Evolutionary conservation across 164 flowering plant species (phyloP), one percentile per base, ranked within the genome.

Genomic region (Nymphaea colorata): DNA sequence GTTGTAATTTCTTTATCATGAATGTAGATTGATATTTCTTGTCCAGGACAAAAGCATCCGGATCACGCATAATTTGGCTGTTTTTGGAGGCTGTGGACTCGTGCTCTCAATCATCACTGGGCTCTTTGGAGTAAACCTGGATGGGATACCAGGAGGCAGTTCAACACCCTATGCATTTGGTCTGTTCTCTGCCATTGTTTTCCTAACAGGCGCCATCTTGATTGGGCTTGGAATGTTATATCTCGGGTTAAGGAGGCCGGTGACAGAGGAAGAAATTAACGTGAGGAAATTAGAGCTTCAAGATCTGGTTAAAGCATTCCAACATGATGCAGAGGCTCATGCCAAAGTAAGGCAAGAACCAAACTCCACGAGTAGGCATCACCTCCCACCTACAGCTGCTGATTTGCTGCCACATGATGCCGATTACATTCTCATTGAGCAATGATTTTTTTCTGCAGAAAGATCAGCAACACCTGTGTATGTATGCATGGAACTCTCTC

Each of bases 281-380:
- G 87, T 87, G 17, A 81, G 88, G 81, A 90, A 82, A 76, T 69
- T 88, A 76, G 98, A 93, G 76, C 78, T 93, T 45, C 86, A 93
- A 70, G 79, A 89, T 70, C 69, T 93, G 18, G 96, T 93, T n/a
- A 89, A 84, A 74, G 77, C 79, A 85, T 93, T 93, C 79, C 96
- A 90, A 71, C 98, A 89, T 63, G 98, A 93, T 70, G 98, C 98
- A 36, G 96, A 90, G 76, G 81, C 86, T 45, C 98, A 93, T 82
- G 93, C 93, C 41, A 88, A 86, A 70, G 91, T 93, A 64, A 83
- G 82, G n/a, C 79, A 82, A 66, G 67, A n/a, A 61, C 67, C 43
- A 47, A 63, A 44, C 36, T 25, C 36, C 36, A 25, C 36, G 36
- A 64, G 74, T 4, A 74, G 85, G 64, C 73, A 73, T 11, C 83